Percentiles rank a stretch among this genome's conserved stretches.
Evolutionary conservation across 768 basidiomycete species (phyloP).

Genomic region (Tremella fuciformis): DNA sequence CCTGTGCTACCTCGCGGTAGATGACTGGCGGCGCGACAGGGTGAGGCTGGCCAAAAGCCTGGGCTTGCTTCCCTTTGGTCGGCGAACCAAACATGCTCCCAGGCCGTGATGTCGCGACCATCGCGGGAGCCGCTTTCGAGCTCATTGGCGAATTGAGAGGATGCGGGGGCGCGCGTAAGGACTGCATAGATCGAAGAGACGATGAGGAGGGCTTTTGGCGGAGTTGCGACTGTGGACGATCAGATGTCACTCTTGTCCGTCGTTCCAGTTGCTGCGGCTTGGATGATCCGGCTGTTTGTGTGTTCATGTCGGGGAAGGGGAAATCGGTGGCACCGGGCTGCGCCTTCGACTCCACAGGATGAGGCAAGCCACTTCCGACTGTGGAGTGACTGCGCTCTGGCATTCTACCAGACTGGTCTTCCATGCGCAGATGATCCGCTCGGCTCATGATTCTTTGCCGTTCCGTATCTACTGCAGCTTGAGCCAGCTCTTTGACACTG

Average conservation of each 20-base stretch:
- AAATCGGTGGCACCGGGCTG: slow-evolving; percentile 6
- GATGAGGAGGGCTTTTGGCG: slow-evolving; percentile 41
- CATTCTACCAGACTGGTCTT: neutral
- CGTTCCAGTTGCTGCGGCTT: neutral
- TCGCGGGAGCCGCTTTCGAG: slow-evolving; percentile 23
- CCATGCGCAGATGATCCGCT: slow-evolving; percentile 10
- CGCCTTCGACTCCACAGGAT: neutral
- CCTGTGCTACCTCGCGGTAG: slow-evolving; percentile 25
- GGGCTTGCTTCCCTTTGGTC: slow-evolving; percentile 22
- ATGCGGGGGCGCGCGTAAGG: slow-evolving; percentile 44
- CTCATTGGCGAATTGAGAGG: slow-evolving; percentile 45
- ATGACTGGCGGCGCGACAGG: slow-evolving; percentile 41
- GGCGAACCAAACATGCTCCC: slow-evolving; percentile 32
- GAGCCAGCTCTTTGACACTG: slow-evolving; percentile 15
- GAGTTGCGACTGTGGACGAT: slow-evolving; percentile 14
- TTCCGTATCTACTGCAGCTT: slow-evolving; percentile 9
- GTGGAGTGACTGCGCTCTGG: slow-evolving; percentile 2
- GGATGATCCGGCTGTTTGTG: neutral
- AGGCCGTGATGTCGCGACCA: slow-evolving; percentile 18
- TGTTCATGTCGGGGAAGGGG: slow-evolving; percentile 3
- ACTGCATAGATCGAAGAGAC: slow-evolving; percentile 45
- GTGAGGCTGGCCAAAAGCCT: slow-evolving; percentile 35
- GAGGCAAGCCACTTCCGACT: neutral
- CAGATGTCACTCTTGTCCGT: neutral
- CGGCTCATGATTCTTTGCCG: slow-evolving; percentile 10